Percentiles rank a stretch among this genome's conserved stretches.
phyloP scores from a whole-genome alignment of 2,329 filamentous ascomycete species.

The Celoporthe dispersa region DNA sequence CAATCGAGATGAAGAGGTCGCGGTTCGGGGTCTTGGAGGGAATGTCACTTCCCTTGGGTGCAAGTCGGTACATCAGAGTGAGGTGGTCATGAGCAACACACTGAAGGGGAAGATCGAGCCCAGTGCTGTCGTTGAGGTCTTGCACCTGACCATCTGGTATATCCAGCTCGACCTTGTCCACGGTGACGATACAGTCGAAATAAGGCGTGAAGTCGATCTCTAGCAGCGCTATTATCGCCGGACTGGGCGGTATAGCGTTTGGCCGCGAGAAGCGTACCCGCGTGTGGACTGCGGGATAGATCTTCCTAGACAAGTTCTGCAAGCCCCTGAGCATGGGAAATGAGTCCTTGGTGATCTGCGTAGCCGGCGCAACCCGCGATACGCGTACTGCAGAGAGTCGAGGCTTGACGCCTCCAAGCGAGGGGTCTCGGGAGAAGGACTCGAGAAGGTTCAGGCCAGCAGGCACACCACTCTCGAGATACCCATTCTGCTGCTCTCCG shows the following conservation, averaged over 20 bases:
- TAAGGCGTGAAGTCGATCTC: conserved; percentile 76
- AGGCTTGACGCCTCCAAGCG: conserved; percentile 64
- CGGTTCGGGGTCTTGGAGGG: conserved; percentile 51
- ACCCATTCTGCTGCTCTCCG: conserved; percentile 58
- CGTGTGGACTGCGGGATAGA: conserved; percentile 73
- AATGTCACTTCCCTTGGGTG: conserved; percentile 53
- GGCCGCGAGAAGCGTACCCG: conserved; percentile 73
- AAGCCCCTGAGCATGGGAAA: conserved; percentile 68
- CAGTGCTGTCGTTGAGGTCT: conserved; percentile 57
- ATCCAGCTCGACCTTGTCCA: conserved; percentile 62
- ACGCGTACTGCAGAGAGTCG: conserved; percentile 75
- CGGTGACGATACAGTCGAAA: conserved; percentile 67
- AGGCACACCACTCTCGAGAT: conserved; percentile 70
- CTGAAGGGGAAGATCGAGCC: conserved; percentile 58
- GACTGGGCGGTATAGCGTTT: conserved; percentile 59
- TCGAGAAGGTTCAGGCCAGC: conserved; percentile 78
- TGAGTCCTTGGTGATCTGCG: conserved; percentile 61
- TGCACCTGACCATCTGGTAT: conserved; percentile 64
- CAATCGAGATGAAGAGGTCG: conserved; percentile 63
- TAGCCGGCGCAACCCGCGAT: conserved; percentile 72
- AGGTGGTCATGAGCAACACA: conserved; percentile 76
- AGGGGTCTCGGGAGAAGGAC: conserved; percentile 69
- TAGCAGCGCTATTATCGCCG: conserved; percentile 69
- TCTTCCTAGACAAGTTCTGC: conserved; percentile 64
- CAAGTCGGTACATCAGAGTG: conserved; percentile 73